These are phyloP conservation scores for Kluyveromyces marxianus DNA, from an alignment of 1,139 yeast species.

Conservation along the genomic window DNA sequence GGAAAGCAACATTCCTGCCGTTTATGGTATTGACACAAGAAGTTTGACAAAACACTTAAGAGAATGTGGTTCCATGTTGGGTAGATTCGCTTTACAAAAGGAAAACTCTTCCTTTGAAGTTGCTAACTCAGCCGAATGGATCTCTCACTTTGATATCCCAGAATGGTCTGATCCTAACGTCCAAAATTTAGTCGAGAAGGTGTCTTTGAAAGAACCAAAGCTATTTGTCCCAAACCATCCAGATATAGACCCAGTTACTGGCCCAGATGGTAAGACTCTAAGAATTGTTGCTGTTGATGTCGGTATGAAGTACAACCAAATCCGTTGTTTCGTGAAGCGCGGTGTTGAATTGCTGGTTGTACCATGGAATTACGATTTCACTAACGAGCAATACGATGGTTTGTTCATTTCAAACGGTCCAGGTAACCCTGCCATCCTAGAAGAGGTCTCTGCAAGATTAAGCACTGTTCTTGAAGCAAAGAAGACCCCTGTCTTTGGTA, in stretches of 20 bases:
- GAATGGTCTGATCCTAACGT: constrained; percentile 93
- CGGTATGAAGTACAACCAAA: constrained; percentile 97
- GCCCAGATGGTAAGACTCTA: constrained; percentile 67
- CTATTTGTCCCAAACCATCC: constrained; percentile 54
- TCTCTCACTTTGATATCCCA: constrained; percentile 58
- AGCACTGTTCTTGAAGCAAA: constrained; percentile 52
- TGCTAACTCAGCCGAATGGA: constrained; percentile 47
- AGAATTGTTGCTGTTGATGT: constrained; percentile 90
- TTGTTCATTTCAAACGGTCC: constrained; percentile 97
- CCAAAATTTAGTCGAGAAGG: constrained; percentile 85
- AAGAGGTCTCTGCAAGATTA: constrained; percentile 39
- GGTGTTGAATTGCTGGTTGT: constrained; percentile 96
- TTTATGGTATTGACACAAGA: constrained; percentile 97
- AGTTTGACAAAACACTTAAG: constrained; percentile 88
- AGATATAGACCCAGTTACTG: constrained; percentile 37
- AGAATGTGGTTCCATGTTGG: constrained; percentile 86
- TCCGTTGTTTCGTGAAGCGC: constrained; percentile 90
- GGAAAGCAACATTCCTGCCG: constrained; percentile 87
- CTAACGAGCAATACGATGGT: constrained; percentile 80
- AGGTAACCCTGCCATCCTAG: constrained; percentile 93
- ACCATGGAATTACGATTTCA: constrained; percentile 89
- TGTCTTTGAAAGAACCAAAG: constrained; percentile 69
- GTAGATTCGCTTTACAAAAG: constrained; percentile 66
- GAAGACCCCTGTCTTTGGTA: constrained; percentile 84
- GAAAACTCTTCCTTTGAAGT: constrained; percentile 35